phyloP scores from a whole-genome alignment of 140 eudicot genomes.

The Oenanthe javanica region DNA sequence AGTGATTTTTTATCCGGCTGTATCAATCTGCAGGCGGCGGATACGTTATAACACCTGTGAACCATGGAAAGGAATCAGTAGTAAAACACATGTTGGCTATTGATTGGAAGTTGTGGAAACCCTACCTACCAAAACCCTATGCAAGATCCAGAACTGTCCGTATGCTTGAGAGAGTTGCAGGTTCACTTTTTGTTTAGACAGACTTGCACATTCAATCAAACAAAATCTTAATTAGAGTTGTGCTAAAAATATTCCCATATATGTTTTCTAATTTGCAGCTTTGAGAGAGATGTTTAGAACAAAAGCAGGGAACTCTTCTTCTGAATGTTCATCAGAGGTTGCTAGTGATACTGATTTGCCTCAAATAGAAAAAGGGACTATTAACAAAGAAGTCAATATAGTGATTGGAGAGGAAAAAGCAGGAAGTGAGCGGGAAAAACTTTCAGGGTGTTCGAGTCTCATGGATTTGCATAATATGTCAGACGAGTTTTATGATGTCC shows the following conservation, averaged over 20 bases:
- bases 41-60: slow-evolving; percentile 55
- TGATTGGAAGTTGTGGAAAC: slow-evolving; percentile 78
- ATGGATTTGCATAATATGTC: slow-evolving; percentile 47
- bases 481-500: slow-evolving; percentile 78
- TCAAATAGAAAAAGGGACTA: slow-evolving; percentile 34
- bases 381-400: slow-evolving; percentile 24
- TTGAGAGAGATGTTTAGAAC: slow-evolving; percentile 71
- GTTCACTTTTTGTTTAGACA: slow-evolving; percentile 18
- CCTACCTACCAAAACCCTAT: slow-evolving; percentile 44
- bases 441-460: slow-evolving; percentile 49
- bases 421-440: slow-evolving; percentile 29
- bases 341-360: slow-evolving; percentile 25
- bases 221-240: background rate
- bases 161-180: slow-evolving; percentile 77
- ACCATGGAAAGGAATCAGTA: slow-evolving; percentile 67
- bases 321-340: slow-evolving; percentile 32
- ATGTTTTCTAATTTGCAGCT: slow-evolving; percentile 30
- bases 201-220: background rate
- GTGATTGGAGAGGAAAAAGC: slow-evolving; percentile 15
- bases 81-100: slow-evolving; percentile 91
- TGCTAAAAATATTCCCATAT: background rate
- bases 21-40: slow-evolving; percentile 67
- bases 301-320: slow-evolving; percentile 47
- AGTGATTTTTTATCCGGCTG: background rate
- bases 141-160: slow-evolving; percentile 63